Evolutionary conservation across 2,329 filamentous ascomycete genomes (phyloP).

Genomic region (Plectosphaerella sp.): DNA sequence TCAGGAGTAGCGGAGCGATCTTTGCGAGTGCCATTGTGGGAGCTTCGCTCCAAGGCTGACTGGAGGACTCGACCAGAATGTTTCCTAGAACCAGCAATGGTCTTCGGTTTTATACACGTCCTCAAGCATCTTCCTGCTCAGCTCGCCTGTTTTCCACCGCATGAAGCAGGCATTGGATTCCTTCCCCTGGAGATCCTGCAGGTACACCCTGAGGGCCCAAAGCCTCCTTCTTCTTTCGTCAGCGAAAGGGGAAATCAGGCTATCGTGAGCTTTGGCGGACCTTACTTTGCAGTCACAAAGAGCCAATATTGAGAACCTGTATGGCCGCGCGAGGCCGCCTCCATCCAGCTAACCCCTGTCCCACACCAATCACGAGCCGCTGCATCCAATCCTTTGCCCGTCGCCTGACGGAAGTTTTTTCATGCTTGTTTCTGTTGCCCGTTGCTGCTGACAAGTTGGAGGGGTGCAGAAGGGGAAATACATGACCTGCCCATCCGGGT

Average conservation of each 20-base stretch:
- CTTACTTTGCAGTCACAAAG: too few species aligned
- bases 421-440: too few species aligned
- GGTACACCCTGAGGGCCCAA: neutral
- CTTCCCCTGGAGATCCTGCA: neutral
- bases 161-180: too few species aligned
- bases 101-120: neutral
- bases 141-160: too few species aligned
- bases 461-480: too few species aligned
- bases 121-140: neutral
- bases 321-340: neutral
- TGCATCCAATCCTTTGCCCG: neutral
- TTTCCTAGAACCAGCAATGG: neutral
- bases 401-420: neutral
- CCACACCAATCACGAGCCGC: neutral
- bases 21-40: neutral
- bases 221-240: slow-evolving; percentile 1
- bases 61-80: neutral
- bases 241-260: too few species aligned
- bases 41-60: neutral
- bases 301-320: slow-evolving; percentile 2
- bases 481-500: too few species aligned
- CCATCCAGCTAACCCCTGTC: neutral
- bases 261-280: too few species aligned
- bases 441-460: too few species aligned
- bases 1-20: slow-evolving; percentile 1